Evolutionary conservation across 176 grass and related monocot genomes (phyloP).

Genomic region (Zea luxurians): DNA sequence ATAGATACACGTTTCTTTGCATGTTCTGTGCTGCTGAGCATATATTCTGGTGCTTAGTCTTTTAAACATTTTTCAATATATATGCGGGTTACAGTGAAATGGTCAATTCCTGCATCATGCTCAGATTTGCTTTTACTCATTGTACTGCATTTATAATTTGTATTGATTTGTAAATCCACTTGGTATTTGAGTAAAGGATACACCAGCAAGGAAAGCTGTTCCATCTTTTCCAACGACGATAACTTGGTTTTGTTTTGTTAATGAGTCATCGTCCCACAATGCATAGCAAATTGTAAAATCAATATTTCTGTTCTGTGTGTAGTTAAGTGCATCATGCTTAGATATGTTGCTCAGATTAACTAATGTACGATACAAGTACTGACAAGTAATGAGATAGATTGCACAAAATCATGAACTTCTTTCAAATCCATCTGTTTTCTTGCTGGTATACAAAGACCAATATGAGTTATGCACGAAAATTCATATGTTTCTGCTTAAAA

Average conservation of each 20-base stretch:
- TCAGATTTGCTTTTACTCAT: neutral
- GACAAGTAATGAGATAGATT: neutral
- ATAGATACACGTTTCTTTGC: neutral
- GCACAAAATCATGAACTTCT: neutral
- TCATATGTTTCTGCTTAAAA: neutral
- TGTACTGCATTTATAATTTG: neutral
- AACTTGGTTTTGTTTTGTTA: neutral
- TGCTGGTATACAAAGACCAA: neutral
- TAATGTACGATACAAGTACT: neutral
- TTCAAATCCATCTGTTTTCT: neutral
- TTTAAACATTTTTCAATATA: neutral
- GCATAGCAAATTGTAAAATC: neutral
- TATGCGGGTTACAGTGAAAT: neutral
- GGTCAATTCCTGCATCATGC: neutral
- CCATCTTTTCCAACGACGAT: neutral
- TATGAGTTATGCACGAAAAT: constrained; percentile 9
- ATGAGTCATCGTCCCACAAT: neutral
- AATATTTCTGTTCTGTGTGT: neutral
- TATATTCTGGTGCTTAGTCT: neutral
- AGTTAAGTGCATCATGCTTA: neutral
- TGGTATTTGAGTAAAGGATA: neutral
- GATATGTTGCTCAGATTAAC: neutral
- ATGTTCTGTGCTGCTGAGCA: neutral
- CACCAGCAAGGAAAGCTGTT: neutral
- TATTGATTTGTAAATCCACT: neutral